A percentile compares a stretch with the other conserved stretches of the same genome.
Evolutionary conservation across 2,329 filamentous ascomycete species (phyloP).

Genomic region (Ophiocordyceps sinensis): DNA sequence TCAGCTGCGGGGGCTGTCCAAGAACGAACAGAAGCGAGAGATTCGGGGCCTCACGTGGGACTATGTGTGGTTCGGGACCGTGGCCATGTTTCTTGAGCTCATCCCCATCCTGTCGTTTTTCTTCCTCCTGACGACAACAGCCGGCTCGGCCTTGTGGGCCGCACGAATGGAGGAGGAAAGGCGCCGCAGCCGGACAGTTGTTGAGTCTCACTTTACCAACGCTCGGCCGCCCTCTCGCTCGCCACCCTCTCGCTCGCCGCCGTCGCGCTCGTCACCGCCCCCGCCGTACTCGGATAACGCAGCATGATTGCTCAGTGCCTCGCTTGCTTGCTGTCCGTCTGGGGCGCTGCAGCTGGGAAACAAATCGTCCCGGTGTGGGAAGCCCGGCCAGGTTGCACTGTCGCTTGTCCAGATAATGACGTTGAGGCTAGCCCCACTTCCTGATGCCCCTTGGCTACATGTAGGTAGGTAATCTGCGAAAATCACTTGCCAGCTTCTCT

Average conservation of each 20-base stretch:
- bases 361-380: no score
- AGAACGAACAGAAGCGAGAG: conserved; percentile 58
- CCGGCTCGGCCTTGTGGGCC: conserved; percentile 77
- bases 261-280: background rate
- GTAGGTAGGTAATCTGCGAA: no score
- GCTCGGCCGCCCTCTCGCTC: background rate
- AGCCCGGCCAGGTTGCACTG: no score
- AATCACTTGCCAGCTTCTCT: no score
- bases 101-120: conserved; percentile 86
- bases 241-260: conserved; percentile 3
- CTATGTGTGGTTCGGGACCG: conserved; percentile 86
- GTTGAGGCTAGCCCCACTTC: no score
- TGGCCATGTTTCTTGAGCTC: conserved; percentile 75
- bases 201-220: conserved; percentile 3
- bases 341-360: no score
- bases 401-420: no score
- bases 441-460: no score
- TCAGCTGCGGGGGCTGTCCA: conserved; percentile 59
- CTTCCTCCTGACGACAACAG: conserved; percentile 77
- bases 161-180: conserved; percentile 55
- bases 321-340: no score
- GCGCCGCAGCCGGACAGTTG: conserved; percentile 2
- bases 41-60: conserved; percentile 57
- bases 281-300: conserved; percentile 13
- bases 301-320: background rate